Conservation (phyloP, 441 rosid species). For the Omphalea diandra region DNA sequence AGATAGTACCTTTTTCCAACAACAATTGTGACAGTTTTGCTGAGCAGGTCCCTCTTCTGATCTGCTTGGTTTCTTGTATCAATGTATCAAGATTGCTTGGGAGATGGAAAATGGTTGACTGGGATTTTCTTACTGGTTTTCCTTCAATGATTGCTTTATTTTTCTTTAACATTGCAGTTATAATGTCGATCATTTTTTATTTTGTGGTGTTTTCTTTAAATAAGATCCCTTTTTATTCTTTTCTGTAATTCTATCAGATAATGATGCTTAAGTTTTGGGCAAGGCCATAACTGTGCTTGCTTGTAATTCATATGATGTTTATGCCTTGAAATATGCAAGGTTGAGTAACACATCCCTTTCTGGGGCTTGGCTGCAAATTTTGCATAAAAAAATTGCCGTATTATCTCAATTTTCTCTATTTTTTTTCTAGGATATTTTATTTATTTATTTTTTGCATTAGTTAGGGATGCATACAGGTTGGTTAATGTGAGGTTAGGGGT, state of each 20-base stretch:
- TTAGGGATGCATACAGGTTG: background rate
- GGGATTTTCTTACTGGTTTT: conserved; percentile 4
- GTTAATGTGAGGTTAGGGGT: background rate
- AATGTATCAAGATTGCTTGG: conserved; percentile 1
- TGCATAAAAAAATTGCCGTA: background rate
- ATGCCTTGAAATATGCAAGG: background rate
- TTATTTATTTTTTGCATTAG: background rate
- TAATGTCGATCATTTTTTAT: background rate
- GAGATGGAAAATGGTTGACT: conserved; percentile 1
- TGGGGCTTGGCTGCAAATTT: background rate
- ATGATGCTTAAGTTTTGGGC: background rate
- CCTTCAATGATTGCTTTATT: background rate
- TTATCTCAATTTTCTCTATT: background rate
- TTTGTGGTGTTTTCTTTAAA: background rate
- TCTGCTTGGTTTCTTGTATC: conserved; percentile 3
- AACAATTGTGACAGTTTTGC: background rate
- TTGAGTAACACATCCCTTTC: background rate
- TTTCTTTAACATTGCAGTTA: background rate
- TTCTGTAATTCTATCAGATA: background rate
- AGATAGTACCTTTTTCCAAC: background rate
- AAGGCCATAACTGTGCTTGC: background rate
- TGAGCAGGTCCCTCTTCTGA: background rate
- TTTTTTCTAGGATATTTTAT: background rate
- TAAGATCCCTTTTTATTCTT: background rate
- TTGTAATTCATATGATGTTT: background rate